Conservation (phyloP, 2,329 filamentous ascomycete genomes). For the Huntiella omanensis region DNA sequence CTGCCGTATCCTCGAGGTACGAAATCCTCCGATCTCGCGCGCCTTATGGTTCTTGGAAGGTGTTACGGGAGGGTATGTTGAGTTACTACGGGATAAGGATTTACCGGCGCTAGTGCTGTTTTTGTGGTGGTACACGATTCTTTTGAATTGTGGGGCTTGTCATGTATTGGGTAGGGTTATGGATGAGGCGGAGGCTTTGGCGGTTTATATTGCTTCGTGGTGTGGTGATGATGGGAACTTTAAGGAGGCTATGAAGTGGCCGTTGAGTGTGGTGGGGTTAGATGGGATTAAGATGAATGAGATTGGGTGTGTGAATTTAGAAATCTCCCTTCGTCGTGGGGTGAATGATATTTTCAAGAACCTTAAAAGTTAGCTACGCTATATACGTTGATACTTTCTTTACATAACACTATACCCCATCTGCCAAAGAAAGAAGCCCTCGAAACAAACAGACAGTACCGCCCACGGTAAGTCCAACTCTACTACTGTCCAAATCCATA, state of each 20-base stretch:
- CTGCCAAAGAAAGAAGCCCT: constrained; percentile 27
- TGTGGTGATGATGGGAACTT: constrained; percentile 1
- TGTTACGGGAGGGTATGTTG: constrained; percentile 24
- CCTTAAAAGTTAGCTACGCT: not conserved
- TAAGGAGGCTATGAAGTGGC: constrained; percentile 2
- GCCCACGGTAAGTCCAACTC: constrained; percentile 60
- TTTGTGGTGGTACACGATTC: constrained; percentile 36
- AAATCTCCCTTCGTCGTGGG: too few relatives aligned
- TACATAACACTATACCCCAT: constrained; percentile 30
- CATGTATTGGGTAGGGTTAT: constrained; percentile 23
- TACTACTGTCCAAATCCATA: constrained; percentile 88
- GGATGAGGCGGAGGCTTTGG: constrained; percentile 32
- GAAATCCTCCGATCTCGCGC: too few relatives aligned
- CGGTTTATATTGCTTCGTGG: constrained; percentile 18
- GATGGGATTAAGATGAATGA: not conserved
- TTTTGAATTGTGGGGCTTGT: constrained; percentile 22
- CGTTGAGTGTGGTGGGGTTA: not conserved
- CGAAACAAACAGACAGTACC: constrained; percentile 30
- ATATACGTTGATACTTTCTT: not conserved
- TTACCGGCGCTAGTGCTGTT: constrained; percentile 33
- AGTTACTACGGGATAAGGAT: constrained; percentile 31
- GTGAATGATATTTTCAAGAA: not conserved
- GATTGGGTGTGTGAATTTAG: not conserved
- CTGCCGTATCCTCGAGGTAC: constrained; percentile 16
- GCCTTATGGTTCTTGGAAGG: constrained; percentile 25